phyloP scores from a whole-genome alignment of 2,329 filamentous ascomycete species.

The Pleurostoma richardsiae region DNA sequence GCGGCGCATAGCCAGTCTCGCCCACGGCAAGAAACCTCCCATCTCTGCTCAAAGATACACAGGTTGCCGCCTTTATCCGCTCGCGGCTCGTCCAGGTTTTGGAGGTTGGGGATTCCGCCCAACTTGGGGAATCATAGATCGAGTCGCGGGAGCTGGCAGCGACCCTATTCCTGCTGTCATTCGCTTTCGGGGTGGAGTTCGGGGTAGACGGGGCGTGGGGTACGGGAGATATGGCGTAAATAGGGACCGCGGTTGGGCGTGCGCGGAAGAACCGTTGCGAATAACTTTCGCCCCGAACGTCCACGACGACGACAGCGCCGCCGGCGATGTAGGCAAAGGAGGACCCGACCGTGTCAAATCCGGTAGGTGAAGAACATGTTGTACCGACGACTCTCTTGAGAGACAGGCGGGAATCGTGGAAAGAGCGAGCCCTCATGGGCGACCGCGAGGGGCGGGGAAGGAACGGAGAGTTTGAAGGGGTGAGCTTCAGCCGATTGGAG shows the following conservation, averaged over 20 bases:
- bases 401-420: constrained; percentile 57
- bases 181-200: constrained; percentile 53
- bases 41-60: constrained; percentile 81
- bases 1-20: constrained; percentile 89
- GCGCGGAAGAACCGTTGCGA: constrained; percentile 89
- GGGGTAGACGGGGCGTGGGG: constrained; percentile 44
- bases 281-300: constrained; percentile 62
- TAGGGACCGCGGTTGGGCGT: constrained; percentile 68
- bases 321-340: constrained; percentile 90
- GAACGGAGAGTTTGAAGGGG: constrained; percentile 73
- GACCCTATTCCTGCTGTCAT: constrained; percentile 57
- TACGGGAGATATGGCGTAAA: constrained; percentile 51
- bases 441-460: constrained; percentile 59
- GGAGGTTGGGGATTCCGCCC: constrained; percentile 58
- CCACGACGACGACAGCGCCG: constrained; percentile 85
- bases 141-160: constrained; percentile 44
- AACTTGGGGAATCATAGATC: constrained; percentile 38
- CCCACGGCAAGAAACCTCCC: constrained; percentile 86
- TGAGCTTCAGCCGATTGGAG: constrained; percentile 60
- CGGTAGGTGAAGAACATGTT: constrained; percentile 77
- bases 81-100: constrained; percentile 86
- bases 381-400: constrained; percentile 86
- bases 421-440: constrained; percentile 44
- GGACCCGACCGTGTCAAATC: constrained; percentile 75
- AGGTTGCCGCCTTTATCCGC: constrained; percentile 90